Conservation (phyloP, 164 flowering plant genomes). For the Litsea cubeba region DNA sequence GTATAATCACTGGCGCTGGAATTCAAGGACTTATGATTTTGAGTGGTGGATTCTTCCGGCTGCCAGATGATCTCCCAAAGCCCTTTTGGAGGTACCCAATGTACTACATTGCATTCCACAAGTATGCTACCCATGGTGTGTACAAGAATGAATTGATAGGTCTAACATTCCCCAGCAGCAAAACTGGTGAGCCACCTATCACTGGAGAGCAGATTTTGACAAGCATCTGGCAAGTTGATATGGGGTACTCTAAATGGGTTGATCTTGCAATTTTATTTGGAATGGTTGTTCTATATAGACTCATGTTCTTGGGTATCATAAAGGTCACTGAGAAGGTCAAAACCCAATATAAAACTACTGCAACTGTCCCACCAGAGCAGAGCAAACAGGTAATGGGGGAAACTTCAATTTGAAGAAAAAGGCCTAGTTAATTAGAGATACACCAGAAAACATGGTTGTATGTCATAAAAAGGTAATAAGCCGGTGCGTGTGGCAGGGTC, state of each 20-base stretch:
- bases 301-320: conserved; percentile 35
- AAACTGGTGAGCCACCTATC: conserved; percentile 16
- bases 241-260: conserved; percentile 43
- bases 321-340: conserved; percentile 34
- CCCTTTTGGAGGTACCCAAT: conserved; percentile 57
- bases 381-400: no score
- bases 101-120: conserved; percentile 44
- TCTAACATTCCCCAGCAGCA: conserved; percentile 18
- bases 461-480: no score
- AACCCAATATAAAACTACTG: conserved; percentile 22
- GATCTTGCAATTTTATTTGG: conserved; percentile 40
- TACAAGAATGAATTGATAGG: conserved; percentile 50
- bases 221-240: conserved; percentile 37
- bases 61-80: conserved; percentile 49
- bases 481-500: no score
- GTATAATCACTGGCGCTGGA: conserved; percentile 53
- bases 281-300: conserved; percentile 38
- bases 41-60: conserved; percentile 42
- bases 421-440: no score
- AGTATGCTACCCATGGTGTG: conserved; percentile 41
- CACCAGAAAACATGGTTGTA: no score
- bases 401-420: no score
- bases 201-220: conserved; percentile 30
- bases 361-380: neutral
- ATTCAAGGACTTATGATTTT: conserved; percentile 58